Base-by-base conservation (phyloP, 1,284 basidiomycete species). In the Sparassis latifolia region DNA sequence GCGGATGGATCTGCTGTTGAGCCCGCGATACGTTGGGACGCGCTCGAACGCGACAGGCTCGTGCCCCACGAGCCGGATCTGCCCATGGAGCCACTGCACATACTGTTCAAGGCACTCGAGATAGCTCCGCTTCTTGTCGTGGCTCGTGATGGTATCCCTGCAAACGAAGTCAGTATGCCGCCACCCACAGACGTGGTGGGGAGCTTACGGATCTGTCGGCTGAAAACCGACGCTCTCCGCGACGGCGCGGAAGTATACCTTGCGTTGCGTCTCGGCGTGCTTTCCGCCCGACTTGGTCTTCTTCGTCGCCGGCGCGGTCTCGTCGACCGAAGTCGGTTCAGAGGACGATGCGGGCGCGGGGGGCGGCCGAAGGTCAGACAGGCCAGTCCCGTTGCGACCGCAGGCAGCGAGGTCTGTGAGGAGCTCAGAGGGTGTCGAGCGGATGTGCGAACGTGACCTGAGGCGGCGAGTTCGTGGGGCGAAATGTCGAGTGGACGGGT, bases 51-150 rank as follows among this genome's bases (percentile, higher is more conserved):
- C 60, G 0, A 74, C 63, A 0, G 83, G 80, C 0, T 69, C 61
- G 0, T 72, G 65, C 2, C 77, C 77, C 10, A 80, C 66, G 38
- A 79, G 70, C 0, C 68, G 66, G 38, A 84, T 69, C 54, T 84
- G 79, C 33, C 83, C 74, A 56, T 84, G 81, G 10, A 86, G 68
- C 59, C 78, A 84, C 28, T 74, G 58, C 20, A 86, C 76, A 61
- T 88, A 88, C 51, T 82, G 74, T 57, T 88, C 85, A 4, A 89
- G 65, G 57, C 80, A 83, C 58, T 84, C 82, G 29, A 88, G 71
- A 58, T 87, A 86, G 53, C 82, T 74, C 1, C 85, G 69, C 58
- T 87, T 88, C 62, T 86, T 86, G 58, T 88, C 85, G 58, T 88
- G 86, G 4, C 82, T 82, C 3, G 85, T 82, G 51, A 88, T 84